Conservation (phyloP, 1,284 basidiomycete genomes). For the Cutaneotrichosporon sp. region DNA sequence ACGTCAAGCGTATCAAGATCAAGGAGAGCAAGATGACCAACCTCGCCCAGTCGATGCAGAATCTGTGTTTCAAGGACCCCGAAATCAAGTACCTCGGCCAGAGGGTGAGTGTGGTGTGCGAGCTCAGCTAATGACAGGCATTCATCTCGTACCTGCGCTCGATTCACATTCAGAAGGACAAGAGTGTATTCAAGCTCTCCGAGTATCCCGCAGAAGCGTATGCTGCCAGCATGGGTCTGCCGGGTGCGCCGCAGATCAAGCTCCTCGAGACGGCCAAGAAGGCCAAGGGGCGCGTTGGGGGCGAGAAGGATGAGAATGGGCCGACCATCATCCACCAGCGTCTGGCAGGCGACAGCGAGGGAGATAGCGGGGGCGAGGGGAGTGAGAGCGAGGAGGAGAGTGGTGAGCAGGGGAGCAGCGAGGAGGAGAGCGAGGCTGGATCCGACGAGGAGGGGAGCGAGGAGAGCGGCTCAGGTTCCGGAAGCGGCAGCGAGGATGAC, state of each 20-base stretch:
- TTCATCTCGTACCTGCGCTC: conserved; percentile 96
- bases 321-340: conserved; percentile 23
- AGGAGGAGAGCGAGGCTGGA: conserved; percentile 8
- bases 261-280: conserved; percentile 58
- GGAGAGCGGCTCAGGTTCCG: not conserved
- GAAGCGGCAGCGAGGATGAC: conserved; percentile 2
- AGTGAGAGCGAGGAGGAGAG: conserved; percentile 25
- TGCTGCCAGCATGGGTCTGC: conserved; percentile 85
- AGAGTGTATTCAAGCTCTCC: conserved; percentile 82
- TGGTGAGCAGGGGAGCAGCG: conserved; percentile 17
- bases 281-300: conserved; percentile 30
- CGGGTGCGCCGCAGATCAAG: conserved; percentile 94
- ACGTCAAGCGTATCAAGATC: conserved; percentile 82
- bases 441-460: conserved; percentile 1
- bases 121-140: conserved; percentile 59
- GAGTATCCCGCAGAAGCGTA: conserved; percentile 79
- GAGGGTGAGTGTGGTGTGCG: conserved; percentile 60
- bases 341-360: conserved; percentile 29
- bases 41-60: conserved; percentile 86
- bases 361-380: conserved; percentile 38
- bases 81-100: conserved; percentile 98
- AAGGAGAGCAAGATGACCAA: conserved; percentile 79
- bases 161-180: conserved; percentile 90
- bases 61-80: conserved; percentile 88
- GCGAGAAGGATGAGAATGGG: conserved; percentile 27